phyloP scores from a whole-genome alignment of 495 filamentous ascomycete species.

The Viridothelium virens region DNA sequence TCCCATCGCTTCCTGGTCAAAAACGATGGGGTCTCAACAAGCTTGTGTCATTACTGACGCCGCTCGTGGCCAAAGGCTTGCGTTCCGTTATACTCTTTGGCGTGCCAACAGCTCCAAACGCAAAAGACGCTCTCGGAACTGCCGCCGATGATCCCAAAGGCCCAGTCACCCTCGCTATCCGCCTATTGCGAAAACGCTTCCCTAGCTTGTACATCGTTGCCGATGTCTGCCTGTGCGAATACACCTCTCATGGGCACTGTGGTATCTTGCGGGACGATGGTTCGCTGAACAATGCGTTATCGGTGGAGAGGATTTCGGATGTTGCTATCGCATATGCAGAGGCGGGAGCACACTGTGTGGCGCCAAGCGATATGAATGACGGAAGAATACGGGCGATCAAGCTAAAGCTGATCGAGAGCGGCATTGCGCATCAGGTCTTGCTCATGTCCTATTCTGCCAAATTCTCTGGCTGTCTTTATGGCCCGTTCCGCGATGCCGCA shows the following conservation, averaged over 20 bases:
- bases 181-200: conserved; percentile 70
- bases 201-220: conserved; percentile 81
- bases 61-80: conserved; percentile 80
- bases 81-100: conserved; percentile 92
- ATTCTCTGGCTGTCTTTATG: conserved; percentile 93
- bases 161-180: conserved; percentile 80
- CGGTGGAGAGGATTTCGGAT: conserved; percentile 86
- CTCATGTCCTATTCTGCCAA: conserved; percentile 98
- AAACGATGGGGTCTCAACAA: conserved; percentile 80
- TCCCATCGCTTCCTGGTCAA: conserved; percentile 84
- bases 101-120: conserved; percentile 68
- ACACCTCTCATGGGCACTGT: conserved; percentile 97
- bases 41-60: conserved; percentile 71
- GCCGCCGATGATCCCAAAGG: conserved; percentile 86
- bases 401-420: conserved; percentile 84
- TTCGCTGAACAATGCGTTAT: conserved; percentile 81
- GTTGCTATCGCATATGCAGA: conserved; percentile 87
- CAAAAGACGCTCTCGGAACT: conserved; percentile 89
- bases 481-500: conserved; percentile 92
- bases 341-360: conserved; percentile 93
- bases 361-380: conserved; percentile 98
- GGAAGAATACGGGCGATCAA: conserved; percentile 94
- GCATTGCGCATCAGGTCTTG: conserved; percentile 78
- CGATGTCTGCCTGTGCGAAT: conserved; percentile 97
- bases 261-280: conserved; percentile 90